Evolutionary conservation across 768 basidiomycete species (phyloP).

Genomic region (Suillus subaureus): DNA sequence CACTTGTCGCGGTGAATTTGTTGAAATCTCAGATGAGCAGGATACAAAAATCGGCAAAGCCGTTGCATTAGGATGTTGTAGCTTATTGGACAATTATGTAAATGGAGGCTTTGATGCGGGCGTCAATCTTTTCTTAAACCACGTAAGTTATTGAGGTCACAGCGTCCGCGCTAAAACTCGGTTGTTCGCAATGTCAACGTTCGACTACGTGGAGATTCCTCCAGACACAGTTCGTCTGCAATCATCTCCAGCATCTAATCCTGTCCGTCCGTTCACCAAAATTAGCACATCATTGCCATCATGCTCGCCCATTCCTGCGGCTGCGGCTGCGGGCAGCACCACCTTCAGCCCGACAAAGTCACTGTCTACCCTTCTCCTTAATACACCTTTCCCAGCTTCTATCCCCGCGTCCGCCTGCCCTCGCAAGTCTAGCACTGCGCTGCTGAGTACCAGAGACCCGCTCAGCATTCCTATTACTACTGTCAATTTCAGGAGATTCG

Average conservation of each 20-base stretch:
- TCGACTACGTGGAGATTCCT: slow-evolving; percentile 46
- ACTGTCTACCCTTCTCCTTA: slow-evolving; percentile 34
- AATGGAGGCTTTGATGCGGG: neutral
- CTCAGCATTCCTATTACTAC: slow-evolving; percentile 79
- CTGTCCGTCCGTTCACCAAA: slow-evolving; percentile 41
- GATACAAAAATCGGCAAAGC: no score
- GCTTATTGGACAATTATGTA: slow-evolving; percentile 1
- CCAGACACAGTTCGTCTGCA: slow-evolving; percentile 39
- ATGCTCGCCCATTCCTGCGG: slow-evolving; percentile 13
- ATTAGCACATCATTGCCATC: slow-evolving; percentile 46
- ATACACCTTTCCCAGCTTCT: slow-evolving; percentile 23
- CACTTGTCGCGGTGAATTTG: neutral
- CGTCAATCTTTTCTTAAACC: neutral
- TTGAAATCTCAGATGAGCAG: no score
- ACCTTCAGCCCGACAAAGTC: slow-evolving; percentile 31
- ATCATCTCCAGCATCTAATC: slow-evolving; percentile 19
- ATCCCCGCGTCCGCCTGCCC: slow-evolving; percentile 17
- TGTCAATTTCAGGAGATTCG: slow-evolving; percentile 80
- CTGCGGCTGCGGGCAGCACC: slow-evolving; percentile 27
- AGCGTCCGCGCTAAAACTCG: neutral
- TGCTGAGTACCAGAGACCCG: slow-evolving; percentile 64
- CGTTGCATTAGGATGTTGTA: no score
- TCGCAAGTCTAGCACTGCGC: slow-evolving; percentile 28
- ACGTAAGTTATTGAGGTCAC: neutral
- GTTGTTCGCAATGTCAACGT: slow-evolving; percentile 30